These are phyloP conservation scores for Arthrinium puccinioides DNA, from an alignment of 2,329 filamentous ascomycete species.

Conservation along the genomic window DNA sequence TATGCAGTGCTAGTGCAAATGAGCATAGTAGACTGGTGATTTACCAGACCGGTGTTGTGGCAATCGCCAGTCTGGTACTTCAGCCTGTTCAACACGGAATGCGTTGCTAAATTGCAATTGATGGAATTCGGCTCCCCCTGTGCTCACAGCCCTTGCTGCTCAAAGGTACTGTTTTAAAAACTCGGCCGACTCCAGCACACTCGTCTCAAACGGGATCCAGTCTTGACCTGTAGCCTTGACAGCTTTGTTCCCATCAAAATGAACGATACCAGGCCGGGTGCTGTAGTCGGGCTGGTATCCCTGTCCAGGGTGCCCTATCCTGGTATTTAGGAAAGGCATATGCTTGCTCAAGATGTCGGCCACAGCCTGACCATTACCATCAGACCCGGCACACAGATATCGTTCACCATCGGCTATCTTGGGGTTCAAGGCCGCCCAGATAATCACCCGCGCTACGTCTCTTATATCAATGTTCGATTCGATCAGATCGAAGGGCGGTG, in stretches of 20 bases:
- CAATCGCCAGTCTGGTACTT: too few species aligned
- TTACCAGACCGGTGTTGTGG: too few species aligned
- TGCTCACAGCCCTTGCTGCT: too few species aligned
- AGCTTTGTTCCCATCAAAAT: conserved; percentile 21
- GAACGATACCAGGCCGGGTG: conserved; percentile 5
- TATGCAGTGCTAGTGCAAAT: too few species aligned
- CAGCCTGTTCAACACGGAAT: too few species aligned
- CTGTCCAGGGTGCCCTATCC: conserved; percentile 12
- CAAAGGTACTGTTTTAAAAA: not conserved
- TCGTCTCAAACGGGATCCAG: conserved; percentile 25
- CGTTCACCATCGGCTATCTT: conserved; percentile 17
- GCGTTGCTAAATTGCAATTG: too few species aligned
- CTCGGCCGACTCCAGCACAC: conserved; percentile 44
- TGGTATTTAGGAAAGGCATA: conserved; percentile 10
- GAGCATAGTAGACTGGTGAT: too few species aligned
- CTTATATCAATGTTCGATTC: conserved; percentile 16
- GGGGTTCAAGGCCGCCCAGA: conserved; percentile 17
- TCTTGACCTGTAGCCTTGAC: conserved; percentile 18
- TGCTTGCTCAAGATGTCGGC: conserved; percentile 17
- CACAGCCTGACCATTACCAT: conserved; percentile 15
- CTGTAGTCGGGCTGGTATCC: conserved; percentile 15
- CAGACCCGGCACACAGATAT: conserved; percentile 15
- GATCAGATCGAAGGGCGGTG: conserved; percentile 13
- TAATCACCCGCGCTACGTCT: conserved; percentile 18
- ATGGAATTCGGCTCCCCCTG: too few species aligned